phyloP scores from a whole-genome alignment of 2,329 filamentous ascomycete genomes.

The Westerdykella sp. region DNA sequence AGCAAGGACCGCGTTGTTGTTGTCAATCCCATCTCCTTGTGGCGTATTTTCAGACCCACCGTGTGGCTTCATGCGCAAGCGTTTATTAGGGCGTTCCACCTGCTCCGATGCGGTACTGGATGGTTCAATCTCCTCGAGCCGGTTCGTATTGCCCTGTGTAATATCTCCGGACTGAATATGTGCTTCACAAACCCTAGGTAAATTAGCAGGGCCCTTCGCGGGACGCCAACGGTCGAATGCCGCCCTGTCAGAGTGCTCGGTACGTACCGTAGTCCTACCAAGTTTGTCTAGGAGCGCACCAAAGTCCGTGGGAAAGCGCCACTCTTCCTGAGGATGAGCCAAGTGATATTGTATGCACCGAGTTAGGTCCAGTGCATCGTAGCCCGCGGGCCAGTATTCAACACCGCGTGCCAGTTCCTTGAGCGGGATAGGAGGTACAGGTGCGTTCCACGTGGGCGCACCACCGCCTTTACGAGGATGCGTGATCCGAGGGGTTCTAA shows the following conservation, averaged over 20 bases:
- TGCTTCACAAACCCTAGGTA: no score
- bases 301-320: constrained; percentile 23
- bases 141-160: no score
- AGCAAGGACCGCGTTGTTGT: no score
- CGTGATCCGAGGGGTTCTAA: constrained; percentile 8
- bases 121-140: no score
- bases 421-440: constrained; percentile 9
- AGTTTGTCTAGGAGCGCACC: constrained; percentile 9
- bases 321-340: constrained; percentile 12
- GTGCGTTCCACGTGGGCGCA: constrained; percentile 1
- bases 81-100: no score
- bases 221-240: constrained; percentile 6
- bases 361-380: constrained; percentile 21
- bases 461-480: constrained; percentile 1
- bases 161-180: no score
- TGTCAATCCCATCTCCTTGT: no score
- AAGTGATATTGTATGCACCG: constrained; percentile 16
- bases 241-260: constrained; percentile 7
- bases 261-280: constrained; percentile 9
- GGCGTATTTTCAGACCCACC: no score
- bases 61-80: no score
- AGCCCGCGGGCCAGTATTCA: constrained; percentile 15
- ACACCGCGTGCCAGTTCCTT: constrained; percentile 13
- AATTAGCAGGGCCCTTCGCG: neutral
- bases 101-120: no score